Evolutionary conservation across 306 rosid genomes (phyloP), one percentile per base, ranked within the genome.

Genomic region (Leucaena leucocephala): DNA sequence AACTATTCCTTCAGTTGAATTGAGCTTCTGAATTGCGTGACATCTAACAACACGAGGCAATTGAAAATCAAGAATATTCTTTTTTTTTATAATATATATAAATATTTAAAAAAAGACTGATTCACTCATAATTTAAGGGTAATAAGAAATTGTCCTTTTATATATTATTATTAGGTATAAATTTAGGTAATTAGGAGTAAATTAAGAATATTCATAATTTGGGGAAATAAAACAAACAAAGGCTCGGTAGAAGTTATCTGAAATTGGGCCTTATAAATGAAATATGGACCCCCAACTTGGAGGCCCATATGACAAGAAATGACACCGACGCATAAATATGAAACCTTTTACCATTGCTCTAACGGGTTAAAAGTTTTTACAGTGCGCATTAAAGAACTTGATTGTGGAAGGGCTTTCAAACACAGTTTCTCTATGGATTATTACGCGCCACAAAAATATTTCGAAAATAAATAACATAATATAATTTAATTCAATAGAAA

Each of bases 281-380:
- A 68, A 88, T 17, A 80, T 40, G 61, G 76, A 34, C 76, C 80
- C 78, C 72, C 81, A 8, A 67, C 45, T 36, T 12, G 77, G 19
- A 21, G 55, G 34, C 3, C 63, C 61, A 49, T 68, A 46, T 66
- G 10, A 79, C 74, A 74, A 38, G 45, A 74, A 45, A 40, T 27
- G 27, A 27, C 27, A 0, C 27, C 27, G 27, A 4, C 43, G 43
- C 43, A 40, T 6, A 6, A 40, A 40, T 40, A 5, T 40, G 43
- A 40, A 40, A 40, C 4, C 4, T 40, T 4, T 40, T 40, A 40
- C 43, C 43, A 40, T 40, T 5, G 43, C 5, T 40, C 43, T 6
- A 40, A 40, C 6, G 7, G 43, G 7, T 40, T 40, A 6, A 40
- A 40, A 40, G 0, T 4, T 40, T 6, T 7, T 8, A 8, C 8